Percentiles rank a stretch among this genome's conserved stretches.
Conservation (phyloP, 805 yeast genomes). For the Cyberlindnera lachancei region DNA sequence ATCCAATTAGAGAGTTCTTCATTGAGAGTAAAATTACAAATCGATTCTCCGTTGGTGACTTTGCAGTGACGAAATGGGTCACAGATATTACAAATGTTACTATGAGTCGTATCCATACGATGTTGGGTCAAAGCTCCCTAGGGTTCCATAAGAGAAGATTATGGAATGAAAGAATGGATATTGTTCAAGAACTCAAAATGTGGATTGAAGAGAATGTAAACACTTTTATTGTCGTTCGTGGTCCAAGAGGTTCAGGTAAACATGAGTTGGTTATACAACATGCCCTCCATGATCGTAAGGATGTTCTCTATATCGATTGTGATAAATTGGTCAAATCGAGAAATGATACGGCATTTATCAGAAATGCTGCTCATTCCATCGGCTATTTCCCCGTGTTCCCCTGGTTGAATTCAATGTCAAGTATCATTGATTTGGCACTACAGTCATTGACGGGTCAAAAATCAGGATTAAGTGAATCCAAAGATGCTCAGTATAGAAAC, state of each 20-base stretch:
- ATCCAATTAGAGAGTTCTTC: slow-evolving; percentile 82
- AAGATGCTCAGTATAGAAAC: slow-evolving; percentile 73
- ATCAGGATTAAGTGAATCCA: slow-evolving; percentile 78
- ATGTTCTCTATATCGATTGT: slow-evolving; percentile 71
- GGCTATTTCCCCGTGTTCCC: slow-evolving; percentile 95
- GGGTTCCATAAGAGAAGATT: slow-evolving; percentile 27
- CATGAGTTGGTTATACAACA: slow-evolving; percentile 66
- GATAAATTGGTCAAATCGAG: slow-evolving; percentile 66
- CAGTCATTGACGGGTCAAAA: slow-evolving; percentile 93
- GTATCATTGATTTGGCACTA: slow-evolving; percentile 73
- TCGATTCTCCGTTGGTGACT: slow-evolving; percentile 44
- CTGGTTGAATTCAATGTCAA: slow-evolving; percentile 77
- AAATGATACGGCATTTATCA: slow-evolving; percentile 62
- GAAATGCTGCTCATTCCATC: slow-evolving; percentile 60
- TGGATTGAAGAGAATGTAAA: slow-evolving; percentile 87
- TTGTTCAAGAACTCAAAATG: slow-evolving; percentile 58
- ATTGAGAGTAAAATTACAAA: slow-evolving; percentile 67
- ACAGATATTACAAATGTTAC: slow-evolving; percentile 24
- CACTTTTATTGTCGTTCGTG: slow-evolving; percentile 82
- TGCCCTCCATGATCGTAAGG: slow-evolving; percentile 51
- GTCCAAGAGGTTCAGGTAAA: slow-evolving; percentile 96
- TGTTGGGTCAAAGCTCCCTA: slow-evolving; percentile 25
- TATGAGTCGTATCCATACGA: slow-evolving; percentile 28
- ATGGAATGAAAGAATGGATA: slow-evolving; percentile 69
- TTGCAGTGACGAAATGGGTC: slow-evolving; percentile 29